Evolutionary conservation across 345 rosid species (phyloP).

Genomic region (Eutrema heterophyllum): DNA sequence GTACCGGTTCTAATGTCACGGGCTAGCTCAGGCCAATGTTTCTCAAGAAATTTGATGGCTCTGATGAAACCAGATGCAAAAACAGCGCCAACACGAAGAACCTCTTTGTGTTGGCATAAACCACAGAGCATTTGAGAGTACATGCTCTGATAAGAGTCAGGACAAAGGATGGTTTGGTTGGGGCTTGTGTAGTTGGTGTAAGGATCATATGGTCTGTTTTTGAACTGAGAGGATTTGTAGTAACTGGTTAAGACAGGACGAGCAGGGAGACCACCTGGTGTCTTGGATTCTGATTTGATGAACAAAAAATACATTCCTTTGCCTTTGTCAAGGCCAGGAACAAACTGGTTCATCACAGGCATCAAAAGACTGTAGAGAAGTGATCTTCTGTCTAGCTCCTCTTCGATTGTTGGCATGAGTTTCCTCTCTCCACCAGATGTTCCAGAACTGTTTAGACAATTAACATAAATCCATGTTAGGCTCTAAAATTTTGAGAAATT

Average conservation of each 20-base stretch:
- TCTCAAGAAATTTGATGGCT: slow-evolving; percentile 72
- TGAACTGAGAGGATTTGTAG: slow-evolving; percentile 69
- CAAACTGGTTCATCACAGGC: slow-evolving; percentile 75
- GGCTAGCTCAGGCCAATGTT: slow-evolving; percentile 48
- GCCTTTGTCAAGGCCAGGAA: slow-evolving; percentile 65
- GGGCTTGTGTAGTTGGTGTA: slow-evolving; percentile 83
- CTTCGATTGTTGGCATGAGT: slow-evolving; percentile 74
- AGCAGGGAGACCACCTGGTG: slow-evolving; percentile 66
- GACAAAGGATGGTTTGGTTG: slow-evolving; percentile 69
- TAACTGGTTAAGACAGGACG: slow-evolving; percentile 74
- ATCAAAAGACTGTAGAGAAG: slow-evolving; percentile 62
- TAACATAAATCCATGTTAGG: not conserved
- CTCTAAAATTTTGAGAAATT: not conserved
- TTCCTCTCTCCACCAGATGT: slow-evolving; percentile 90
- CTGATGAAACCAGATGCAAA: slow-evolving; percentile 83
- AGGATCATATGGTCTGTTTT: slow-evolving; percentile 59
- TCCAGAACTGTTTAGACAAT: slow-evolving; percentile 66
- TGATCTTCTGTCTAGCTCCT: slow-evolving; percentile 62
- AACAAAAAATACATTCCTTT: slow-evolving; percentile 79
- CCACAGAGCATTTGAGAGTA: slow-evolving; percentile 79
- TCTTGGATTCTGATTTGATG: slow-evolving; percentile 66
- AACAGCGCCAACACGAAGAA: slow-evolving; percentile 75
- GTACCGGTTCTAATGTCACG: slow-evolving; percentile 53
- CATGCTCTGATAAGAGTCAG: slow-evolving; percentile 78
- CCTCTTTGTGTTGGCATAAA: slow-evolving; percentile 57